Percentiles rank a stretch among this genome's conserved stretches.
These are phyloP conservation scores for Hysterium pulicare DNA, from an alignment of 2,329 filamentous ascomycete species.

Conservation along the genomic window DNA sequence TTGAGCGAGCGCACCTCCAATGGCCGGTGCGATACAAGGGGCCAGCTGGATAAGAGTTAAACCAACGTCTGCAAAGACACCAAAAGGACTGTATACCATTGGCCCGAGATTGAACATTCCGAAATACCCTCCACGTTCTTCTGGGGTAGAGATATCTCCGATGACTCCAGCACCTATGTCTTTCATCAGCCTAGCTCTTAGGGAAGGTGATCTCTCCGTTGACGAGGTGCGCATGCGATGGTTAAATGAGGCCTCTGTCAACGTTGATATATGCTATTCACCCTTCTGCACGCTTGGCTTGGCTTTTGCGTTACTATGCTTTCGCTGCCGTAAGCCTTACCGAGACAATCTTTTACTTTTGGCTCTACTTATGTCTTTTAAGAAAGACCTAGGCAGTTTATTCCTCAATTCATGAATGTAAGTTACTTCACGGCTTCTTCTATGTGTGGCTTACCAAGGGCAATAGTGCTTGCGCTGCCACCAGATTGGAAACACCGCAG, in stretches of 20 bases:
- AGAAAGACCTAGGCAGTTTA: not conserved
- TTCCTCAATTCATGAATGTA: no score
- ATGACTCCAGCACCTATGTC: constrained; percentile 34
- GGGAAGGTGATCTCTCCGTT: no score
- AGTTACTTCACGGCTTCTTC: no score
- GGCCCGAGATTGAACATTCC: constrained; percentile 35
- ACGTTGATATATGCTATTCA: no score
- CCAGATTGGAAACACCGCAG: constrained; percentile 49
- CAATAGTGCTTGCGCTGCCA: constrained; percentile 48
- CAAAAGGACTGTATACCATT: not conserved
- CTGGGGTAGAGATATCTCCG: constrained; percentile 37
- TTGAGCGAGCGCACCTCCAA: constrained; percentile 25
- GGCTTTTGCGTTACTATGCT: no score
- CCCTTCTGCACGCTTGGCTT: no score
- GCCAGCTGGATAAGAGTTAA: constrained; percentile 35
- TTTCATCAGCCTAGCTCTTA: no score
- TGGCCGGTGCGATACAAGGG: constrained; percentile 32
- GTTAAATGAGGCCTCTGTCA: no score
- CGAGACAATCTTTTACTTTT: no score
- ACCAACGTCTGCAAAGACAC: not conserved
- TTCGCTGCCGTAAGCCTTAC: no score
- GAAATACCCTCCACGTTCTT: constrained; percentile 40
- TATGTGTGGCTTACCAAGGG: constrained; percentile 38
- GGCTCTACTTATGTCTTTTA: not conserved
- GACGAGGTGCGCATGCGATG: no score